These are phyloP conservation scores for Neurospora hispaniola DNA, from an alignment of 495 filamentous ascomycete genomes.

Conservation along the genomic window DNA sequence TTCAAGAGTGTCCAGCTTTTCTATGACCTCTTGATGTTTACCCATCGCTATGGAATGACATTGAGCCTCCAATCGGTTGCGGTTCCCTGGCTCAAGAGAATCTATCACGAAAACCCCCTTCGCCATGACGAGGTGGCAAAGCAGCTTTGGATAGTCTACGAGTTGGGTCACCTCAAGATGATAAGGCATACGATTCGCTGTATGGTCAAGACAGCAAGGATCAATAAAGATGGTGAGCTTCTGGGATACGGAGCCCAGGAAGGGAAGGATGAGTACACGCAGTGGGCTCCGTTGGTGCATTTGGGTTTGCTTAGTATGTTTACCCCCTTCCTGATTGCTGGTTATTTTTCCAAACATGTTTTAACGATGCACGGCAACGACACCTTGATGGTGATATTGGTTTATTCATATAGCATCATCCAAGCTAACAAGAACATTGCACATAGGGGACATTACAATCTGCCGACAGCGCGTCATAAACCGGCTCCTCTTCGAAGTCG, in stretches of 20 bases:
- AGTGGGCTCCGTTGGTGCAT: not conserved
- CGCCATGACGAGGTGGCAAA: not conserved
- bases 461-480: not conserved
- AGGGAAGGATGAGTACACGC: not conserved
- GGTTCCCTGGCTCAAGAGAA: not conserved
- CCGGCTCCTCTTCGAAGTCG: not conserved
- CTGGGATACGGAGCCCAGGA: not conserved
- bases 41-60: not conserved
- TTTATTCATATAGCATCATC: too few relatives aligned
- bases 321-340: not conserved
- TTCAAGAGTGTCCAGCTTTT: not conserved
- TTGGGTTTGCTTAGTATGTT: not conserved
- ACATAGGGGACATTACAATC: not conserved
- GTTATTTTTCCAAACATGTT: not conserved
- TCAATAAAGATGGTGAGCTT: not conserved
- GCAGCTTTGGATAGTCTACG: not conserved
- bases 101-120: not conserved
- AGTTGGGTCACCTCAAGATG: not conserved
- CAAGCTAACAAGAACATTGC: not conserved
- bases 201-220: not conserved
- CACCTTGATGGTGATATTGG: too few relatives aligned
- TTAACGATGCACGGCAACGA: too few relatives aligned
- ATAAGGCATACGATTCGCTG: not conserved
- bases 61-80: not conserved
- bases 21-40: not conserved